Percentiles rank a stretch among this genome's conserved stretches.
phyloP scores from a whole-genome alignment of 306 rosid species.

The Clitoria ternatea region DNA sequence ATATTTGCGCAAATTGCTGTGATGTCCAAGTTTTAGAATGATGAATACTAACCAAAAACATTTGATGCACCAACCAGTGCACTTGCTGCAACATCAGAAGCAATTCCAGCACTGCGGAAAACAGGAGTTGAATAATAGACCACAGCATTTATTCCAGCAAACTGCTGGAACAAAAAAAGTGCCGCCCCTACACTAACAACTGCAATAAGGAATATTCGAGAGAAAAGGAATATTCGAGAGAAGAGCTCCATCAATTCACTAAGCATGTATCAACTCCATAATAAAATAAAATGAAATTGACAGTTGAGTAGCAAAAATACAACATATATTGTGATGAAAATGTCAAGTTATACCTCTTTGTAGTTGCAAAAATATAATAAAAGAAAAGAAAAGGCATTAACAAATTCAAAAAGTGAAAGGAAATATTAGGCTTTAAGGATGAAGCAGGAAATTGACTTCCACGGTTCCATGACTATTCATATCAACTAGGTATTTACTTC shows the following conservation, averaged over 20 bases:
- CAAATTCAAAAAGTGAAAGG: background rate
- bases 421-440: background rate
- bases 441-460: constrained; percentile 15
- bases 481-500: background rate
- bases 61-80: constrained; percentile 94
- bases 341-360: background rate
- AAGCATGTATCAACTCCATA: background rate
- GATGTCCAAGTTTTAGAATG: background rate
- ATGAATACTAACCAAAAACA: constrained; percentile 67
- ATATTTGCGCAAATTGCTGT: background rate
- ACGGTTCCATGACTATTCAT: constrained; percentile 3
- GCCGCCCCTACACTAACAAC: constrained; percentile 89
- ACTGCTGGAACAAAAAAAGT: constrained; percentile 87
- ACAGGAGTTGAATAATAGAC: constrained; percentile 93
- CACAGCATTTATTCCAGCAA: constrained; percentile 96
- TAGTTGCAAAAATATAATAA: background rate
- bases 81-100: constrained; percentile 97
- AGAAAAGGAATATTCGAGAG: constrained; percentile 17
- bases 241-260: constrained; percentile 9
- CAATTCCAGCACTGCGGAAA: constrained; percentile 87
- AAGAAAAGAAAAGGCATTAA: background rate
- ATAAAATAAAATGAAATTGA: background rate
- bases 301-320: background rate
- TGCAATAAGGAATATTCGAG: constrained; percentile 39
- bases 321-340: background rate